Evolutionary conservation across 371 early-diverging fungal genomes (phyloP), one percentile per base, ranked within the genome.

Genomic region (Mucor racemosus): DNA sequence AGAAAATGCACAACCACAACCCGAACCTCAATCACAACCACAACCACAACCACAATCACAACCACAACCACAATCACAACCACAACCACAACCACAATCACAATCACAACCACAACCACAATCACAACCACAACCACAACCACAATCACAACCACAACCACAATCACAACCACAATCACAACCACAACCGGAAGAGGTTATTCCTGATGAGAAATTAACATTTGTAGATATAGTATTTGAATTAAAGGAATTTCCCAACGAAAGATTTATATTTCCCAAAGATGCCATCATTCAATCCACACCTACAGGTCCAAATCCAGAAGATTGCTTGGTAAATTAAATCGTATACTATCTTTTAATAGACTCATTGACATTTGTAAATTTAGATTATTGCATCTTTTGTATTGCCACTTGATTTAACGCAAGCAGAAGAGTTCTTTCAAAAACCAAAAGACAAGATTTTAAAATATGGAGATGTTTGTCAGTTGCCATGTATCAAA

Each of bases 221-320:
- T 77, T 67, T 60, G 48, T 41, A 7, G 80, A 84, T 66, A 67
- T 84, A 10, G 81, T 81, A 13, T 69, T 84, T 56, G 84, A 84
- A 53, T 61, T 84, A 40, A 76, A 75, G 39, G 84, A 81, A 26
- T 58, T 63, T 3, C 66, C 80, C 7, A 74, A 72, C n/a, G 84
- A 84, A 53, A 74, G 81, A 26, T 78, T 73, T 19, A 38, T 80
- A 14, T 77, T 84, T 54, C 84, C 84, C 1, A 79, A 79, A 54
- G 69, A 78, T 0, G 64, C 70, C 1, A 74, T 84, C 7, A 33
- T 81, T 14, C 50, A 65, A 19, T 17, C 50, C n/a, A 58, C 58
- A 38, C 33, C 42, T 17, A 36, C 58, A 36, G 58, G 36, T 5
- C 53, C 53, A 53, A 53, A 53, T 53, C 53, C 53, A 53, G 53